phyloP scores from a whole-genome alignment of 2,329 filamentous ascomycete species.

The Aspergillus caelatus region DNA sequence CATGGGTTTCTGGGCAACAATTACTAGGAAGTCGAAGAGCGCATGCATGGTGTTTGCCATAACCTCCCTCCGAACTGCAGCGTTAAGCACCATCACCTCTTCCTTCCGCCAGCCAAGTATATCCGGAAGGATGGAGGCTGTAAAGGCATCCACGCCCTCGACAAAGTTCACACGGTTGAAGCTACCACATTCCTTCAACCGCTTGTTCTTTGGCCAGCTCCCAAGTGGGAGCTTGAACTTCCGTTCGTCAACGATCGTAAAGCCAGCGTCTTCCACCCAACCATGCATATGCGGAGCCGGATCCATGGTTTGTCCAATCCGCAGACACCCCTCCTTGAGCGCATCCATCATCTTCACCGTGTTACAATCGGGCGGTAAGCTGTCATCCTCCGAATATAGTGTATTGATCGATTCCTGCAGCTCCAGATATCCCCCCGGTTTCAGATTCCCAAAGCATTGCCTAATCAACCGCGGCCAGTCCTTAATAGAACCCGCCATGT shows the following conservation, averaged over 20 bases:
- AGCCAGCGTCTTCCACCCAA: slow-evolving; percentile 19
- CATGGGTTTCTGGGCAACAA: slow-evolving; percentile 17
- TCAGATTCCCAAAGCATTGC: slow-evolving; percentile 19
- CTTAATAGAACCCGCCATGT: slow-evolving; percentile 34
- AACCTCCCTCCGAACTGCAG: slow-evolving; percentile 15
- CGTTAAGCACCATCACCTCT: slow-evolving; percentile 17
- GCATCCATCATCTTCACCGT: slow-evolving; percentile 21
- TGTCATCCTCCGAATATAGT: slow-evolving; percentile 18
- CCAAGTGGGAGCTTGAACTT: slow-evolving; percentile 19
- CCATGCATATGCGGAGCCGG: slow-evolving; percentile 18
- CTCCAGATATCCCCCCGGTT: slow-evolving; percentile 21
- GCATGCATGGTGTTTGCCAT: slow-evolving; percentile 18
- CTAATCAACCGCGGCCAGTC: slow-evolving; percentile 28
- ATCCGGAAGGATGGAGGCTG: slow-evolving; percentile 17
- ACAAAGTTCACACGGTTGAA: slow-evolving; percentile 19
- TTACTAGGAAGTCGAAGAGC: slow-evolving; percentile 18
- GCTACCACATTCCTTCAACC: slow-evolving; percentile 20
- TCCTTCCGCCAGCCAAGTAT: slow-evolving; percentile 17
- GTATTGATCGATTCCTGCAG: slow-evolving; percentile 18
- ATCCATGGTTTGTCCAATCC: slow-evolving; percentile 20
- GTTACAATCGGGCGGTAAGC: slow-evolving; percentile 11
- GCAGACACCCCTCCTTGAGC: slow-evolving; percentile 14
- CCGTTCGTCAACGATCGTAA: slow-evolving; percentile 8
- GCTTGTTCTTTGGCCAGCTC: slow-evolving; percentile 17
- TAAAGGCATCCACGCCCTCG: slow-evolving; percentile 22